Conservation (phyloP, 2,329 filamentous ascomycete species). For the Exophiala alcalophila region DNA sequence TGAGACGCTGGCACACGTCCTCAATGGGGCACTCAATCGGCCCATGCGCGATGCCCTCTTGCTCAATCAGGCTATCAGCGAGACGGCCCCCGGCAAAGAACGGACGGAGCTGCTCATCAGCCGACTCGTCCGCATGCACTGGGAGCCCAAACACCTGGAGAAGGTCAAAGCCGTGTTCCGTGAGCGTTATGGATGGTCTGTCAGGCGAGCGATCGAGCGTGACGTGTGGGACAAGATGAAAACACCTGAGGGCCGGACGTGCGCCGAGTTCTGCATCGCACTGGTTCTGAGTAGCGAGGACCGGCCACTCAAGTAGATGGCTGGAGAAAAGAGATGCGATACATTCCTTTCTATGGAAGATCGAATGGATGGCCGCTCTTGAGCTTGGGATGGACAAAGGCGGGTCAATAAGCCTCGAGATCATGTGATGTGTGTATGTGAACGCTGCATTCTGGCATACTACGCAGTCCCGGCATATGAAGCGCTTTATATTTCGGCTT, state of each 20-base stretch:
- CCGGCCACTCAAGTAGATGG: too few relatives aligned
- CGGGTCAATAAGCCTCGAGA: too few relatives aligned
- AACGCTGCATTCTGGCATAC: too few relatives aligned
- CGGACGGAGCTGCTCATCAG: slow-evolving; percentile 85
- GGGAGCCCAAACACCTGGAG: slow-evolving; percentile 80
- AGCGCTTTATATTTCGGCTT: too few relatives aligned
- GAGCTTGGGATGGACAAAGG: too few relatives aligned
- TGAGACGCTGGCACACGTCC: slow-evolving; percentile 88
- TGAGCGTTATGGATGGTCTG: slow-evolving; percentile 68
- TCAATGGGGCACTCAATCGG: slow-evolving; percentile 95
- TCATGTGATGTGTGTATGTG: too few relatives aligned
- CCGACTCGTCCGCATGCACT: slow-evolving; percentile 83
- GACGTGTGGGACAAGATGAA: slow-evolving; percentile 60
- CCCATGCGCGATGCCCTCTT: slow-evolving; percentile 90
- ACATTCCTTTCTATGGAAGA: too few relatives aligned
- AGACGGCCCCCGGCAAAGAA: slow-evolving; percentile 66
- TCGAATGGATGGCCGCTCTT: too few relatives aligned
- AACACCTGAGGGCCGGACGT: slow-evolving; percentile 26
- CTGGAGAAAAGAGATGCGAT: too few relatives aligned
- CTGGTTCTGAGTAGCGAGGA: slow-evolving; percentile 24
- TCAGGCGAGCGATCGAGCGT: slow-evolving; percentile 75
- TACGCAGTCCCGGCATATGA: too few relatives aligned
- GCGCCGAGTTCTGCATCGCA: slow-evolving; percentile 28
- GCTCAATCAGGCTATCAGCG: slow-evolving; percentile 81
- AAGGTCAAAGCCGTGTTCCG: slow-evolving; percentile 76